Base-by-base conservation (phyloP, 2,329 filamentous ascomycete genomes). In the Diaporthe destruens region DNA sequence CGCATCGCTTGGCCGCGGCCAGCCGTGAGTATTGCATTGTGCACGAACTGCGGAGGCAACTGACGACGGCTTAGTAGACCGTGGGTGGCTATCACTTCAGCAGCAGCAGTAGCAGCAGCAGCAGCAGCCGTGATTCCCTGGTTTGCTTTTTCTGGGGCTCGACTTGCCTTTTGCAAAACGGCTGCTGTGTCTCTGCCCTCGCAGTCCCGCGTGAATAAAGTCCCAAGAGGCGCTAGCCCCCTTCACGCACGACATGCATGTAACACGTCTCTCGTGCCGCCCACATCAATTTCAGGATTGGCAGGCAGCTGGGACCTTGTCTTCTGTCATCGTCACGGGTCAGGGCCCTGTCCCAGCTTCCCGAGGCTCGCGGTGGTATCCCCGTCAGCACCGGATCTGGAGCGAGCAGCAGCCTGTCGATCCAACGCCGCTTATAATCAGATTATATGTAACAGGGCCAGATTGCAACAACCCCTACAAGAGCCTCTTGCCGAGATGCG, bases 341-440 rank as follows among this genome's bases (percentile, higher is more conserved):
- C 42, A 49, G 51, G 51, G 49, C 57, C 69, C 69, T 67, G 69
- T 57, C 70, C 70, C 70, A 72, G 70, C 61, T 68, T 68, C 70
- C 70, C 61, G 61, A 59, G 23, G 53, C 32, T 57, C 56, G 57
- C 55, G 53, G 53, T 34, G 36, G 70, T 34, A 71, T 51, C 66
- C 66, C 57, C 54, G 34, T 69, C 54, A 57, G 53, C 29, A 51
- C 20, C 25, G 29, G 20, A 69, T 57, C 53, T 47, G 25, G 39
- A 29, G 18, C 32, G n/a, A 36, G 32, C 11, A n/a, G 32, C 16
- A 49, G 53, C 39, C 25, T 12, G 54, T 25, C 32, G 34, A n/a
- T 59, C 42, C n/a, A 39, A 51, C 25, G 51, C 54, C 34, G 47
- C 54, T 39, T 11, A 36, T 49, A 39, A 32, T 39, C 18, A 56